These are phyloP conservation scores for Blastobotrys aristatus DNA, from an alignment of 1,139 yeast genomes.

Conservation along the genomic window DNA sequence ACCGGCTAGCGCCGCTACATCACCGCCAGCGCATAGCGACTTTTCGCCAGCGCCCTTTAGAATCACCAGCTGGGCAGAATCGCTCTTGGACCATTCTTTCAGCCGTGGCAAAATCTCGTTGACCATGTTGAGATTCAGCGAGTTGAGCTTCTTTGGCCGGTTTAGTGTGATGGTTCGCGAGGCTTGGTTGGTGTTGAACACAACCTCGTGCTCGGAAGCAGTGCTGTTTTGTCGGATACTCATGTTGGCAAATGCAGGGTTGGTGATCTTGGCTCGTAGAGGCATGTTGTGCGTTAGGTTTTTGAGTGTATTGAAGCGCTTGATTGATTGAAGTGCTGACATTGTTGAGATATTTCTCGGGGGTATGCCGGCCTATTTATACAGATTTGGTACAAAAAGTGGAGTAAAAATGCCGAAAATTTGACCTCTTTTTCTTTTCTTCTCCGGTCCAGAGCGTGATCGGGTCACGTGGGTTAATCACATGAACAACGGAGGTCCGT, in stretches of 20 bases:
- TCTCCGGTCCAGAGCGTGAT: no score
- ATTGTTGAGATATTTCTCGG: no score
- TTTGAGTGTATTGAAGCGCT: neutral
- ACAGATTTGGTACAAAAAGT: no score
- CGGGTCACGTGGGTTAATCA: no score
- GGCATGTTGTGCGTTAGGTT: constrained; percentile 30
- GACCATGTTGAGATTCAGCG: constrained; percentile 77
- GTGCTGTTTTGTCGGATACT: constrained; percentile 14
- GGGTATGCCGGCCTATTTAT: no score
- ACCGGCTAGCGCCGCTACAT: constrained; percentile 66
- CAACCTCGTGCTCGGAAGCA: constrained; percentile 56
- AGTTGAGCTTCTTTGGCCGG: constrained; percentile 79
- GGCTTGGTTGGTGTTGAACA: constrained; percentile 56
- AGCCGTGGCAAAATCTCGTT: constrained; percentile 67
- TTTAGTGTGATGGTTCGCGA: constrained; percentile 76
- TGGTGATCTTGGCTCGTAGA: constrained; percentile 29
- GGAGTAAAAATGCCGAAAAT: no score
- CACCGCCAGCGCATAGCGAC: constrained; percentile 75
- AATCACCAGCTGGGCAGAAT: constrained; percentile 58
- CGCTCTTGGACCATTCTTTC: constrained; percentile 68
- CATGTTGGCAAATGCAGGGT: constrained; percentile 12
- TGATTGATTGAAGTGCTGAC: no score
- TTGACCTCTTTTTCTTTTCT: no score
- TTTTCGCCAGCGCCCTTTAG: constrained; percentile 59
- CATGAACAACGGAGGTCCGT: no score